Conservation (phyloP, 1,139 yeast genomes). For the Saccharomyces hybrid region DNA sequence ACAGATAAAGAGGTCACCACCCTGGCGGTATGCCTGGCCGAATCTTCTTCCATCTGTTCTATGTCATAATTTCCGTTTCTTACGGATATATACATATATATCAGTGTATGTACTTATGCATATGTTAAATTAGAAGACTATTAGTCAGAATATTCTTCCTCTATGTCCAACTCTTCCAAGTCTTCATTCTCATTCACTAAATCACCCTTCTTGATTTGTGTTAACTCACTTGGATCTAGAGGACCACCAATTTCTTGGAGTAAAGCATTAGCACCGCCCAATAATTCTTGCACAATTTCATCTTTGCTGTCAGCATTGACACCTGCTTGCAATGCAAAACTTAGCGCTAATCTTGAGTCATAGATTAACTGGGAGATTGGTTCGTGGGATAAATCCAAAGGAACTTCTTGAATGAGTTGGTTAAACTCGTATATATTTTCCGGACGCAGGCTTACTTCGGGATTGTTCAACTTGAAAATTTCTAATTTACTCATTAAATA, state of each 20-base stretch:
- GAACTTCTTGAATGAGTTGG: slow-evolving; percentile 45
- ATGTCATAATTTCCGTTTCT: neutral
- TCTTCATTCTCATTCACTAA: slow-evolving; percentile 40
- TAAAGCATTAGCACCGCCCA: slow-evolving; percentile 44
- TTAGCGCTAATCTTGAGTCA: slow-evolving; percentile 49
- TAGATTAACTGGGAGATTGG: slow-evolving; percentile 33
- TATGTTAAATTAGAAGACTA: neutral
- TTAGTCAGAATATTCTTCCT: slow-evolving; percentile 15
- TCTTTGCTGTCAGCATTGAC: slow-evolving; percentile 32
- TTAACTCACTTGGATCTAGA: slow-evolving; percentile 31
- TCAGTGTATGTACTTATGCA: neutral
- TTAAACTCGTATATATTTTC: slow-evolving; percentile 32
- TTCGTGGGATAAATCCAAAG: slow-evolving; percentile 32
- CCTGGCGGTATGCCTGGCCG: neutral
- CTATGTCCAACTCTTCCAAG: slow-evolving; percentile 32
- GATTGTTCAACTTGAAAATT: slow-evolving; percentile 22
- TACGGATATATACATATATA: neutral
- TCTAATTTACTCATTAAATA: slow-evolving; percentile 49
- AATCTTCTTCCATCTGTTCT: neutral
- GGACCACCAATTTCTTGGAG: slow-evolving; percentile 54
- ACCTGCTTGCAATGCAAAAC: slow-evolving; percentile 45
- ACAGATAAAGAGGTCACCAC: neutral
- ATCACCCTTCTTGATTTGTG: slow-evolving; percentile 40
- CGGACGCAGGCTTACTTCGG: slow-evolving; percentile 18
- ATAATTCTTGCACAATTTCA: slow-evolving; percentile 50